Evolutionary conservation across 108 stramenopile species (phyloP), one percentile per base, ranked within the genome.

Genomic region (Cyclotella cryptica): DNA sequence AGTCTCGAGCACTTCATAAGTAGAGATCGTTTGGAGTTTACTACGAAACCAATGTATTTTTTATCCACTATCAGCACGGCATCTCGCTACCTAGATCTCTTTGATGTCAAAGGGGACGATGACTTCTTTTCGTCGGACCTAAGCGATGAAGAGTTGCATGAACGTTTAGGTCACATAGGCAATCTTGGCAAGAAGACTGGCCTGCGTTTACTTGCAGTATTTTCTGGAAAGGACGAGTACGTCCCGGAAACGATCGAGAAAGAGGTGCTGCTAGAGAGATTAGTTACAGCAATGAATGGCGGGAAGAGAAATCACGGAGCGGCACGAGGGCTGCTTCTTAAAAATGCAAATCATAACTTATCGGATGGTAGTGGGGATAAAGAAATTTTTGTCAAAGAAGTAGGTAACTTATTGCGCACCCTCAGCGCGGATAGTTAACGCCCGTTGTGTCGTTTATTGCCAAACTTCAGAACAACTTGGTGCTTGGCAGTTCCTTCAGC

Each of bases 121-220:
- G 98, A 98, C 75, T 96, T 88, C 87, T 98, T 98, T 68, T 95
- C 94, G 21, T 94, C 93, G 46, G 96, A 98, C 72, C 86, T 90
- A 51, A 88, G 88, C 18, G 88, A 93, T 67, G 92, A 85, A 13
- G 90, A 98, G 70, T 76, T 96, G 35, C 51, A 24, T 2, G 78
- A 75, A 59, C 84, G 91, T 57, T 69, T 96, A 47, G 72, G 79
- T 24, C 92, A 96, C 75, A 84, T 96, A 10, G 81, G 87, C 18
- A 26, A 60, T 42, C 24, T 78, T n/a, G 71, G 72, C 4, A 21
- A 76, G 27, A 46, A 79, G 18, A 61, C 53, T 30, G 75, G 74
- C 3, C 61, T 91, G 29, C 81, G 78, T 65, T 71, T 86, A 29
- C 78, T 96, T 66, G 93, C 91, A 58, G 92, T 92, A 4, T 89